Evolutionary conservation across 2,329 filamentous ascomycete species (phyloP).

Genomic region (Leptodontidium sp.): DNA sequence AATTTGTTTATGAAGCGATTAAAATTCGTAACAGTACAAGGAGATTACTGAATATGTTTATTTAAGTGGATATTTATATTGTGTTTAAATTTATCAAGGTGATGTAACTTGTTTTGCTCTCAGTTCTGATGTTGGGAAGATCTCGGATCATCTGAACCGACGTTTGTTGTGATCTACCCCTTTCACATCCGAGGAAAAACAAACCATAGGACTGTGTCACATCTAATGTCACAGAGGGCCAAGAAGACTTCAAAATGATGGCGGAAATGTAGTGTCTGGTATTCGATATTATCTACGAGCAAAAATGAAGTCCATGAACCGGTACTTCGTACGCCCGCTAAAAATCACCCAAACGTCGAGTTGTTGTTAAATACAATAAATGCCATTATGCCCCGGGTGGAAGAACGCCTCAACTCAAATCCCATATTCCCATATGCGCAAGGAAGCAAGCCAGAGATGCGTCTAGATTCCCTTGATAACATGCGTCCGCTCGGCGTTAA

Average conservation of each 20-base stretch:
- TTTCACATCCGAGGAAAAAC: no score
- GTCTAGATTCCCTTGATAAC: slow-evolving; percentile 87
- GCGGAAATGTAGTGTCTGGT: neutral
- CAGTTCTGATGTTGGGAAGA: neutral
- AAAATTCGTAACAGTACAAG: neutral
- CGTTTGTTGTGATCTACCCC: neutral
- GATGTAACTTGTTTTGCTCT: no score
- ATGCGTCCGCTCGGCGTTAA: slow-evolving; percentile 91
- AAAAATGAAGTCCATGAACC: slow-evolving; percentile 9
- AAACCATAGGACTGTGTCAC: no score
- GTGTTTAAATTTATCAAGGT: neutral
- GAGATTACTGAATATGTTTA: neutral
- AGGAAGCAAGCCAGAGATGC: neutral
- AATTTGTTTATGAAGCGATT: neutral
- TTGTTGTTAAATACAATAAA: slow-evolving; percentile 33
- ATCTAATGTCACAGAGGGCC: no score
- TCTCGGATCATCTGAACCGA: neutral
- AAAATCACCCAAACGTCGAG: slow-evolving; percentile 23
- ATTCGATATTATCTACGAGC: slow-evolving; percentile 17
- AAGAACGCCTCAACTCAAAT: slow-evolving; percentile 8
- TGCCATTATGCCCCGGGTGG: slow-evolving; percentile 9
- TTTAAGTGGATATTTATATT: neutral
- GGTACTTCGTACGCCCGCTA: slow-evolving; percentile 32
- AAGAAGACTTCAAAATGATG: neutral
- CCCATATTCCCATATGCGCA: slow-evolving; percentile 26